phyloP scores from a whole-genome alignment of 495 filamentous ascomycete species.

The Hamigera avellanea region DNA sequence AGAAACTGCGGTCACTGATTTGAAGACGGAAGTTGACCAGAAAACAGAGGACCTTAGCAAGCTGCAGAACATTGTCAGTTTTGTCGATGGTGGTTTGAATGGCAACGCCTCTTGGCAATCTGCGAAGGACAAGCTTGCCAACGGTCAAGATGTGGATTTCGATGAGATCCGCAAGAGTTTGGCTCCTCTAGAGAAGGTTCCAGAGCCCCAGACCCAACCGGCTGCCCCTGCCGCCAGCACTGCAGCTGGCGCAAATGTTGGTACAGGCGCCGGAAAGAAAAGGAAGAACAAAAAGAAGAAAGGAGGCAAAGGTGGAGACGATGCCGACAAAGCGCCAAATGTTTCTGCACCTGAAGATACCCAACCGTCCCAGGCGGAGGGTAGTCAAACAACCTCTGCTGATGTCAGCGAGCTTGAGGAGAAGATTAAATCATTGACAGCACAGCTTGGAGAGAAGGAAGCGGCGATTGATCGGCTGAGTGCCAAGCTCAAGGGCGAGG shows the following conservation, averaged over 20 bases:
- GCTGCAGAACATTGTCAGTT: slow-evolving; percentile 24
- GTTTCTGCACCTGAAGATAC: slow-evolving; percentile 8
- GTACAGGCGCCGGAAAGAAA: slow-evolving; percentile 29
- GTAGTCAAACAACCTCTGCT: slow-evolving; percentile 9
- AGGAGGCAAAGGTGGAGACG: slow-evolving; percentile 43
- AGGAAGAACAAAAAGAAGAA: slow-evolving; percentile 92
- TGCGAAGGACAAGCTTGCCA: slow-evolving; percentile 20
- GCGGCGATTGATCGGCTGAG: slow-evolving; percentile 53
- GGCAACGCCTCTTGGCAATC: slow-evolving; percentile 25
- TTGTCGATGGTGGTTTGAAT: slow-evolving; percentile 24
- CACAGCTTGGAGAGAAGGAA: slow-evolving; percentile 62
- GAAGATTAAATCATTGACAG: slow-evolving; percentile 42
- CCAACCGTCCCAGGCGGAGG: slow-evolving; percentile 10
- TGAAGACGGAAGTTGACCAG: slow-evolving; percentile 29
- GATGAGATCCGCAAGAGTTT: slow-evolving; percentile 25
- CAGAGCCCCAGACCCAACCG: slow-evolving; percentile 12
- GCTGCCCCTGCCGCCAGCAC: slow-evolving; percentile 6
- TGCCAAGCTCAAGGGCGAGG: slow-evolving; percentile 58
- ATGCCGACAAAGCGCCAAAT: slow-evolving; percentile 23
- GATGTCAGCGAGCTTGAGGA: slow-evolving; percentile 35
- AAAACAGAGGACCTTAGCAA: slow-evolving; percentile 16
- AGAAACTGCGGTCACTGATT: slow-evolving; percentile 30
- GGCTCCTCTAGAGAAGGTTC: slow-evolving; percentile 8
- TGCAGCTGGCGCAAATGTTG: slow-evolving; percentile 7
- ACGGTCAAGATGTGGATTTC: slow-evolving; percentile 23